Conservation (phyloP, 768 basidiomycete species). For the Daedaleopsis sinensis region DNA sequence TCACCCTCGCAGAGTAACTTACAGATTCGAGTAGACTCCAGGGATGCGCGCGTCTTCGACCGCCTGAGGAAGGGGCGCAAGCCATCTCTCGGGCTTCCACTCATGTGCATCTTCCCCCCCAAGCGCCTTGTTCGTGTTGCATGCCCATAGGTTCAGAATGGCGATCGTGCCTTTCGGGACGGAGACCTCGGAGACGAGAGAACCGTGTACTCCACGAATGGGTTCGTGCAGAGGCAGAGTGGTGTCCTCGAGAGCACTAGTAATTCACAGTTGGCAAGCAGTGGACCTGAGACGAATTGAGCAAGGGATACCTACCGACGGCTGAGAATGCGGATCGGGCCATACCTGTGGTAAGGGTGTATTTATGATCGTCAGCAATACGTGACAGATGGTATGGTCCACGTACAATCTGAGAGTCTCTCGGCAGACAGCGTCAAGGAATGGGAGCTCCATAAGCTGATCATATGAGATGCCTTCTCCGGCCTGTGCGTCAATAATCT, state of each 20-base stretch:
- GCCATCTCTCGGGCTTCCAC: slow-evolving; percentile 48
- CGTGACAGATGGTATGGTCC: not conserved
- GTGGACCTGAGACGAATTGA: too few relatives aligned
- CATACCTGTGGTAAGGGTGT: slow-evolving; percentile 12
- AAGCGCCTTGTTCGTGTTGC: slow-evolving; percentile 42
- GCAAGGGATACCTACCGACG: slow-evolving; percentile 18
- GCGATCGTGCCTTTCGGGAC: slow-evolving; percentile 42
- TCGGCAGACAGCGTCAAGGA: slow-evolving; percentile 37
- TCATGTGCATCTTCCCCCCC: slow-evolving; percentile 47
- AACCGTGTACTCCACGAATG: slow-evolving; percentile 2
- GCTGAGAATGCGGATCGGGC: not conserved
- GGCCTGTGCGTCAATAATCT: slow-evolving; percentile 1
- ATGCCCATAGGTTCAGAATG: slow-evolving; percentile 37
- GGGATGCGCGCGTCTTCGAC: slow-evolving; percentile 6
- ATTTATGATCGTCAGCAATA: too few relatives aligned
- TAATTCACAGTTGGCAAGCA: too few relatives aligned
- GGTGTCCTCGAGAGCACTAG: slow-evolving; percentile 43
- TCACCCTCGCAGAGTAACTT: not conserved
- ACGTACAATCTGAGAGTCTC: slow-evolving; percentile 30
- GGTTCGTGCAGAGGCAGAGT: slow-evolving; percentile 27
- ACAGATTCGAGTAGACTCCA: slow-evolving; percentile 11
- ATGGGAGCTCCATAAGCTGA: slow-evolving; percentile 35
- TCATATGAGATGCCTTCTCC: slow-evolving; percentile 28
- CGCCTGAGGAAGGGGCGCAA: slow-evolving; percentile 16
- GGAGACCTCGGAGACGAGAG: slow-evolving; percentile 22